Evolutionary conservation across 345 rosid species (phyloP).

Genomic region (Eucalyptus pauciflora): DNA sequence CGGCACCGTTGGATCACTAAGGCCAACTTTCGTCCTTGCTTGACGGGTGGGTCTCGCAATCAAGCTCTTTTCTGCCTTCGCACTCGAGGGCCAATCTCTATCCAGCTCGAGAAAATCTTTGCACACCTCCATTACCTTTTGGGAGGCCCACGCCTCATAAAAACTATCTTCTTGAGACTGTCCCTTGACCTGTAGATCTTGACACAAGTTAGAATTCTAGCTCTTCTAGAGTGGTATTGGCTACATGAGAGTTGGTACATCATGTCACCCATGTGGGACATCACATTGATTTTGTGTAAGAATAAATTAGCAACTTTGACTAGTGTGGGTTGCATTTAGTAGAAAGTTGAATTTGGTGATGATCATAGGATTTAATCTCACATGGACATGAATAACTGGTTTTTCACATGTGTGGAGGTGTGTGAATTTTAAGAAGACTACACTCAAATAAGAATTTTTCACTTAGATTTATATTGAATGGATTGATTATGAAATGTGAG

Average conservation of each 20-base stretch:
- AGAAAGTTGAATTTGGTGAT: neutral
- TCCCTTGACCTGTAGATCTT: no score
- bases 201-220: no score
- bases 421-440: neutral
- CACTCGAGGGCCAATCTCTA: neutral
- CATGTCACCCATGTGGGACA: neutral
- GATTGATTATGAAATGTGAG: neutral
- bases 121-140: no score
- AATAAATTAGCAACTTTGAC: neutral
- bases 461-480: neutral
- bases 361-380: neutral
- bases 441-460: neutral
- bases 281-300: neutral
- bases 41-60: neutral
- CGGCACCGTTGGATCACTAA: neutral
- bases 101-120: no score
- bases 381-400: neutral
- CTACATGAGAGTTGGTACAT: neutral
- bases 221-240: neutral
- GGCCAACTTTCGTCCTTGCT: neutral
- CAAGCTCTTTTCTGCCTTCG: neutral
- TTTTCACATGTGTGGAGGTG: fast-evolving
- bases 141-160: no score
- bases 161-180: fast-evolving
- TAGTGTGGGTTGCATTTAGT: neutral